Evolutionary conservation across 1,284 basidiomycete species (phyloP).

Genomic region (Naganishia sp.): DNA sequence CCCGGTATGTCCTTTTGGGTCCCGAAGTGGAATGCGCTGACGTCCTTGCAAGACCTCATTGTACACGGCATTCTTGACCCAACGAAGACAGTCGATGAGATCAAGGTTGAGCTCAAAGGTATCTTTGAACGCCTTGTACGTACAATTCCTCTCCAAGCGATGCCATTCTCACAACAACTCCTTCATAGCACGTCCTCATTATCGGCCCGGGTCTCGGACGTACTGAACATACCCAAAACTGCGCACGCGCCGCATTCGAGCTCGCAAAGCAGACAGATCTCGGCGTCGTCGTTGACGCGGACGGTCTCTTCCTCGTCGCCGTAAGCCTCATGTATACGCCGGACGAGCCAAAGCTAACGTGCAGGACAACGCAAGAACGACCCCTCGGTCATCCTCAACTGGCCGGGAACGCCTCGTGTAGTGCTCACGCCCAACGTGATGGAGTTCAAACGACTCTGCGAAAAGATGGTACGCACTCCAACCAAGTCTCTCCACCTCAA

Average conservation of each 20-base stretch:
- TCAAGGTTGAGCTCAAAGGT: slow-evolving; percentile 60
- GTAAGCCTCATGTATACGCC: slow-evolving; percentile 32
- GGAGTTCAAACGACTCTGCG: slow-evolving; percentile 83
- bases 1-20: slow-evolving; percentile 45
- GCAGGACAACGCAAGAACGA: slow-evolving; percentile 67
- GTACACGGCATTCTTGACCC: slow-evolving; percentile 81
- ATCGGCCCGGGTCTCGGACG: slow-evolving; percentile 91
- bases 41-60: slow-evolving; percentile 72
- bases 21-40: not conserved
- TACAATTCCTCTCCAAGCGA: not conserved
- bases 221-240: slow-evolving; percentile 83
- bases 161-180: not conserved
- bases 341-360: not conserved
- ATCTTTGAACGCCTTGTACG: slow-evolving; percentile 71
- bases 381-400: slow-evolving; percentile 69
- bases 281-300: slow-evolving; percentile 91
- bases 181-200: slow-evolving; percentile 73
- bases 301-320: slow-evolving; percentile 59
- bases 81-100: slow-evolving; percentile 38
- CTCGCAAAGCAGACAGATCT: slow-evolving; percentile 63
- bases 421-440: slow-evolving; percentile 88
- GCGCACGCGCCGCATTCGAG: slow-evolving; percentile 57
- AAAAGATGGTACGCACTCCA: slow-evolving; percentile 62
- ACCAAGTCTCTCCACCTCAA: not conserved
- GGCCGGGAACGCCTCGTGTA: slow-evolving; percentile 48